Evolutionary conservation across 805 yeast genomes (phyloP).

Genomic region (Yarrowia bubula): DNA sequence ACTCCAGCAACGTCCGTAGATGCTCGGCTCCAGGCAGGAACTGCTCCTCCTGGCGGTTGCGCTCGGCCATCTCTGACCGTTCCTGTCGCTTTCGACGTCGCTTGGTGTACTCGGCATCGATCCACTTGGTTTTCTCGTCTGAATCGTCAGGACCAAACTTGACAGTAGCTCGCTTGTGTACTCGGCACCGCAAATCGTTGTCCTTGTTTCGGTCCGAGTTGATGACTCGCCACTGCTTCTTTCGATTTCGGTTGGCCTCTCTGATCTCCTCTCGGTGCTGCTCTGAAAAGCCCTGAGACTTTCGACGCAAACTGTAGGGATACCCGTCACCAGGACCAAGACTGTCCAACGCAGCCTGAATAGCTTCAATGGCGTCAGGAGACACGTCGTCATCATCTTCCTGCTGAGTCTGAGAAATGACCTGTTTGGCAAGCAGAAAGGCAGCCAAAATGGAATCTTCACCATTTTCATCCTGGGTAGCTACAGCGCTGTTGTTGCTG

Average conservation of each 20-base stretch:
- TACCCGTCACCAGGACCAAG: not conserved
- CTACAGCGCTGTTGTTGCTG: not conserved
- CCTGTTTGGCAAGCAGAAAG: conserved; percentile 40
- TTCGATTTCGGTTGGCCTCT: conserved; percentile 69
- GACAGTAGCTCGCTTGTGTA: conserved; percentile 65
- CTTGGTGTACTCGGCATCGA: conserved; percentile 65
- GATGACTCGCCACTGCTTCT: conserved; percentile 79
- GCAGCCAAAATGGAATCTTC: conserved; percentile 38
- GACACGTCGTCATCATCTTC: conserved; percentile 22
- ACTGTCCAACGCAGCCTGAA: conserved; percentile 33
- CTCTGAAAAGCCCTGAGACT: conserved; percentile 32
- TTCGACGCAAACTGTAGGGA: conserved; percentile 1
- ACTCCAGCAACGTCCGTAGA: conserved; percentile 34
- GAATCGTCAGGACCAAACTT: conserved; percentile 63
- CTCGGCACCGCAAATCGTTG: conserved; percentile 77
- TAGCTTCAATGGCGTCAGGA: conserved; percentile 34
- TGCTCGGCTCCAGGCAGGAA: conserved; percentile 29
- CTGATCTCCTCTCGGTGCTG: conserved; percentile 56
- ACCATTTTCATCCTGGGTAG: conserved; percentile 1
- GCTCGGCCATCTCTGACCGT: conserved; percentile 36
- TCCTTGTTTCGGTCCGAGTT: conserved; percentile 81
- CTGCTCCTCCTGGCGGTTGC: conserved; percentile 4
- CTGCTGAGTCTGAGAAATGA: conserved; percentile 31
- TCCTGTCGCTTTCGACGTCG: conserved; percentile 60
- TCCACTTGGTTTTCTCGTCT: conserved; percentile 60